Base-by-base conservation (phyloP, 1,284 basidiomycete species). In the Marasmius fiardii region DNA sequence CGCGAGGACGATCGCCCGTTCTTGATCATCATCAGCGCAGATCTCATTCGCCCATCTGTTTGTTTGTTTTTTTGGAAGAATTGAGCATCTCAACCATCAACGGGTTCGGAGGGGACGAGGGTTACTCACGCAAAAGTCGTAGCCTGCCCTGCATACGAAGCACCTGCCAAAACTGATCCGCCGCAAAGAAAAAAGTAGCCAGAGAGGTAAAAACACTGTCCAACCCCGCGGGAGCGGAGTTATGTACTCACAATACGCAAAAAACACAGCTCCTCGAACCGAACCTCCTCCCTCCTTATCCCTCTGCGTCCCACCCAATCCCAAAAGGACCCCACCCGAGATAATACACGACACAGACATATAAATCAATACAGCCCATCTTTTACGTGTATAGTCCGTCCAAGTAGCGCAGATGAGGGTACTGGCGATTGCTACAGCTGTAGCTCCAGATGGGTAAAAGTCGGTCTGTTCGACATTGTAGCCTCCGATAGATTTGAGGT, bases 31-130 rank as follows among this genome's bases (percentile, higher is more conserved):
- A 61, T 86, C 83, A 12, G 80, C 78, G 54, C 86, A 86, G 56
- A 86, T 83, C 64, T 86, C 82, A 65, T 88, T 88, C 31, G 83
- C 83, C 85, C 86, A 85, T n/a, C 82, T 74, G 23, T 28, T n/a
- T 31, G 31, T 7, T 10, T 16, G 1, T 14, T n/a, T 18, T 41
- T 53, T 20, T n/a, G 3, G 16, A 4, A 18, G 50, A 28, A 33
- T 2, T 12, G 50, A 20, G 8, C n/a, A n/a, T n/a, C n/a, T n/a
- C n/a, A n/a, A n/a, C n/a, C n/a, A n/a, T n/a, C n/a, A 39, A 28
- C 14, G 41, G 45, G 37, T 14, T 44, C 31, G 16, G 51, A 21
- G 47, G 43, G n/a, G n/a, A n/a, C n/a, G 55, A 20, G 51, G 53
- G 33, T n/a, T 4, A 74, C 81, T 56, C 61, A 85, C 79, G 82